Evolutionary conservation across 495 filamentous ascomycete species (phyloP), one percentile per base, ranked within the genome.

Genomic region (Trichoderma orchidacearum): DNA sequence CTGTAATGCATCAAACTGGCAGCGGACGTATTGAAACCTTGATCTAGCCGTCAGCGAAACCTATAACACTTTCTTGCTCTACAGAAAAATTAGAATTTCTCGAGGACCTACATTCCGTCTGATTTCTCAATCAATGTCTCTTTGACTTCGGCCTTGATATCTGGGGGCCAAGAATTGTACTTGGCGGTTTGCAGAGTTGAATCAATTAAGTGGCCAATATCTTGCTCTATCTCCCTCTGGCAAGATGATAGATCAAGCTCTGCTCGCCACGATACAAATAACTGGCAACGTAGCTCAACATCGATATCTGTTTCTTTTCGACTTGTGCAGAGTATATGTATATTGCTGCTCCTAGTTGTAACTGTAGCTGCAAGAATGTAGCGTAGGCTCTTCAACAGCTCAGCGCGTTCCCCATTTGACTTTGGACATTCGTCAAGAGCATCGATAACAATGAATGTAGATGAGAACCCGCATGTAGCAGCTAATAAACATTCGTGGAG

Each of bases 11-110:
- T 75, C 66, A 21, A 76, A 57, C 57, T 75, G 71, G 61, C 68
- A 73, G 45, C 59, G 64, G 3, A 62, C 68, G 69, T 68, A 75
- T 51, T 70, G 68, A 50, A 77, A 75, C 71, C 72, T 76, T 55
- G 50, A 9, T 12, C 53, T 18, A 66, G 57, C 2, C 57, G 38
- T 38, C 15, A 38, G 35, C 35, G 15, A 38, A 17, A 38, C 12
- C n/a, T n/a, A n/a, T n/a, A n/a, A n/a, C n/a, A n/a, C 35, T 51
- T 56, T 31, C 28, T 8, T 32, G 62, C 56, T 60, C 32, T 25
- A 21, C 3, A n/a, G 0, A 15, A 5, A n/a, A n/a, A n/a, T n/a
- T n/a, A 55, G 29, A 3, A 35, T 36, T 17, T 30, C 25, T 11
- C 5, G 59, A 53, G 48, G 13, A 32, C 67, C 60, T 61, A 75